phyloP scores from a whole-genome alignment of 106 monocot species.

The Ottelia alismoides region DNA sequence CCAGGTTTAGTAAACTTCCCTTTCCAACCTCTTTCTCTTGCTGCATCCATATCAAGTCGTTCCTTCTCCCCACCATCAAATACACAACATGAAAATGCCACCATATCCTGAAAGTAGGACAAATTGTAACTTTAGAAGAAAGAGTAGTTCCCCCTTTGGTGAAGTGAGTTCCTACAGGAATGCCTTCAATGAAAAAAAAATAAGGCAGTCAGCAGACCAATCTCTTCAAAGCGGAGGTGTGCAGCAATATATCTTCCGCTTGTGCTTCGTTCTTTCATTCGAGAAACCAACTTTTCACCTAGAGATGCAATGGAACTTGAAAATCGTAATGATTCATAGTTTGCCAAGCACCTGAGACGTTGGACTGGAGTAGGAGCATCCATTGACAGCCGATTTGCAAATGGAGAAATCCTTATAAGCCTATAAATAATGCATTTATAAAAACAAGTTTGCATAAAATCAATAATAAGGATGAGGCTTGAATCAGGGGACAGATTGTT shows the following conservation, averaged over 20 bases:
- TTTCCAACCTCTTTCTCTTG: slow-evolving; percentile 97
- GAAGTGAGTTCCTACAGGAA: too few species aligned
- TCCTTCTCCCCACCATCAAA: slow-evolving; percentile 96
- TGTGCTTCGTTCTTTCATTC: slow-evolving; percentile 72
- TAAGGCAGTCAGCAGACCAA: too few species aligned
- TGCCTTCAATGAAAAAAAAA: background rate
- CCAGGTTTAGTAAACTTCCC: slow-evolving; percentile 96
- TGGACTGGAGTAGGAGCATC: slow-evolving; percentile 75
- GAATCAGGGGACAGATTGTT: too few species aligned
- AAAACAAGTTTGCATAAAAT: background rate
- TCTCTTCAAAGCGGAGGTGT: slow-evolving; percentile 99
- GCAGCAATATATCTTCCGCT: slow-evolving; percentile 86
- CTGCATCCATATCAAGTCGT: slow-evolving; percentile 68
- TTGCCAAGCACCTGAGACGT: slow-evolving; percentile 85
- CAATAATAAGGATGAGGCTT: too few species aligned
- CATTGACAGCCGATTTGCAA: slow-evolving; percentile 93
- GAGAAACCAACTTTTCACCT: slow-evolving; percentile 64
- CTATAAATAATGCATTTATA: slow-evolving; percentile 24
- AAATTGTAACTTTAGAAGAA: slow-evolving; percentile 1
- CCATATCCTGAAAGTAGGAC: slow-evolving; percentile 72
- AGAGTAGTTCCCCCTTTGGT: too few species aligned
- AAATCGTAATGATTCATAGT: slow-evolving; percentile 88
- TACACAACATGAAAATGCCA: slow-evolving; percentile 96
- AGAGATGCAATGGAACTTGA: slow-evolving; percentile 70
- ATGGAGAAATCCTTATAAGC: slow-evolving; percentile 97